Conservation (phyloP, 441 rosid genomes). For the Omphalea diandra region DNA sequence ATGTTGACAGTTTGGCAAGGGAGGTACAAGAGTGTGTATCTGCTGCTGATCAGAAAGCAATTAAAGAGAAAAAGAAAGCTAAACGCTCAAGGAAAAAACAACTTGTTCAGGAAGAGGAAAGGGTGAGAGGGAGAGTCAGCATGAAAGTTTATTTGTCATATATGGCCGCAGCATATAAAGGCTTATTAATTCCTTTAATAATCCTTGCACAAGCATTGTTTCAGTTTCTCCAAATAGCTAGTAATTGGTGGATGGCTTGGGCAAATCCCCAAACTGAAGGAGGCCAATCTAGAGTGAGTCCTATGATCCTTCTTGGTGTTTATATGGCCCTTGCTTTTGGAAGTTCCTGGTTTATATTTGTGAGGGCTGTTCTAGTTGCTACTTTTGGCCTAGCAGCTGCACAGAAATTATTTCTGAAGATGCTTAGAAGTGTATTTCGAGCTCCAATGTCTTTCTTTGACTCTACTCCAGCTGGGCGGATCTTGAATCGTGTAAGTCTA, state of each 20-base stretch:
- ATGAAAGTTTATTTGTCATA: constrained; percentile 96
- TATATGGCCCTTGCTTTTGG: constrained; percentile 99
- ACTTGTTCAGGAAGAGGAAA: constrained; percentile 99
- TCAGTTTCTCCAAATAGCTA: constrained; percentile 98
- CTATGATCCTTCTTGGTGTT: constrained; percentile 82
- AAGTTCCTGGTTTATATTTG: constrained; percentile 93
- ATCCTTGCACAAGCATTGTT: constrained; percentile 85
- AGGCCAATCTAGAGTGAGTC: constrained; percentile 75
- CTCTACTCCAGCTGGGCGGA: constrained; percentile 98
- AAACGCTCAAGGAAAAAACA: constrained; percentile 91
- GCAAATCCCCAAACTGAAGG: constrained; percentile 99
- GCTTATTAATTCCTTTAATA: constrained; percentile 83
- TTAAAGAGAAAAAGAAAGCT: constrained; percentile 92
- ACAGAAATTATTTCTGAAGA: constrained; percentile 85
- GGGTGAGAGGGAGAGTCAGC: constrained; percentile 94
- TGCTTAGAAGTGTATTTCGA: constrained; percentile 92
- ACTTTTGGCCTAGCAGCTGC: constrained; percentile 99
- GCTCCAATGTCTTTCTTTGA: constrained; percentile 99
- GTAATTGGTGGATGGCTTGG: constrained; percentile 99
- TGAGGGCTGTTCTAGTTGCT: constrained; percentile 97
- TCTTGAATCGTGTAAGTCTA: constrained; percentile 89
- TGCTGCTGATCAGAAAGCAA: constrained; percentile 72
- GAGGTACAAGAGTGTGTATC: constrained; percentile 86
- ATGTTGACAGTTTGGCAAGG: constrained; percentile 67
- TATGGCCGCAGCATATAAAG: constrained; percentile 98